phyloP scores from a whole-genome alignment of 2,329 filamentous ascomycete genomes.

The Ceratocystis diversiconidia region DNA sequence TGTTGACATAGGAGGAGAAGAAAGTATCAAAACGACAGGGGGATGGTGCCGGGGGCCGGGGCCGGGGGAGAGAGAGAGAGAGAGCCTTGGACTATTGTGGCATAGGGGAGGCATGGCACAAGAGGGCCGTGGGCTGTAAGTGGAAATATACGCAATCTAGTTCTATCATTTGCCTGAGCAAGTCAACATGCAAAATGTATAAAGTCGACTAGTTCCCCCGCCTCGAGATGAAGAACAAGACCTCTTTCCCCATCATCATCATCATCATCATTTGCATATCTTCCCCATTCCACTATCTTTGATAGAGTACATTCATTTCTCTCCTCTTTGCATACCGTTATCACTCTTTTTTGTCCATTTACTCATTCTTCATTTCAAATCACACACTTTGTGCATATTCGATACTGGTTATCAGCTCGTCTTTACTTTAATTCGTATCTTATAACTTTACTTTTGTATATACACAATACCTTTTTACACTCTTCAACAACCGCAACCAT shows the following conservation, averaged over 20 bases:
- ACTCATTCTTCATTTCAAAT: background rate
- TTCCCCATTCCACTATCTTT: background rate
- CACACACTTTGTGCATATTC: background rate
- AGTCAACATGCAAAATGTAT: background rate
- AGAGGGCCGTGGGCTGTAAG: too few species aligned
- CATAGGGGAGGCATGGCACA: too few species aligned
- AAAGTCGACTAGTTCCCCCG: background rate
- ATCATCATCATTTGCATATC: too few species aligned
- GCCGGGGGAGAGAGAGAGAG: too few species aligned
- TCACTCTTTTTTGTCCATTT: background rate
- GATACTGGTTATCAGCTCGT: background rate
- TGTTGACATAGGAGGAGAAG: too few species aligned
- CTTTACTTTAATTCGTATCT: background rate
- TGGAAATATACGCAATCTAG: too few species aligned
- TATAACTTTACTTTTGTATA: background rate
- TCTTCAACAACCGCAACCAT: slow-evolving; percentile 3
- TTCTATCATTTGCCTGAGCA: too few species aligned
- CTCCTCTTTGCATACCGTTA: too few species aligned
- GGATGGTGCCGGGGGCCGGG: too few species aligned
- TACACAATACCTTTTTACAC: background rate
- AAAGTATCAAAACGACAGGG: too few species aligned
- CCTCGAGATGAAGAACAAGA: background rate
- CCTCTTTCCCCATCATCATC: background rate
- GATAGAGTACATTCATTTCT: slow-evolving; percentile 9
- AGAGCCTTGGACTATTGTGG: too few species aligned